Evolutionary conservation across 306 rosid genomes (phyloP), one percentile per base, ranked within the genome.

Genomic region (Cucumis cinereus): DNA sequence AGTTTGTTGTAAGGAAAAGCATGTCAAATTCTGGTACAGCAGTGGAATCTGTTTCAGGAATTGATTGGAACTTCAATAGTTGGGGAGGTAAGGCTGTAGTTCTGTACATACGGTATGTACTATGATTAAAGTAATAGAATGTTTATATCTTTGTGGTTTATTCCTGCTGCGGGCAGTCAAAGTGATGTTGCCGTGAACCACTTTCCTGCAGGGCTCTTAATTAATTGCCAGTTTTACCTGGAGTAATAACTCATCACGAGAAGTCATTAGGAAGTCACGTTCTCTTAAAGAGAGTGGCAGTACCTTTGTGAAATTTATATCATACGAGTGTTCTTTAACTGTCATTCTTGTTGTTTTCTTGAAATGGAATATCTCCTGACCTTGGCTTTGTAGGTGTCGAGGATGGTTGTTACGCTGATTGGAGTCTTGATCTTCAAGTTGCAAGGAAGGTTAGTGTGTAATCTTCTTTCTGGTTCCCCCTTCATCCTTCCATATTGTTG

Each of bases 51-150:
- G 83, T 89, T 60, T 97, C 99, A 0, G 96, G 99, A 78, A 92
- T 92, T 83, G 96, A 92, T 79, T 94, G 99, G 99, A 73, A 16
- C 38, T 94, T 94, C 79, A 94, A 94, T 84, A 83, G 97, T 41
- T 94, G 99, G 99, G 99, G 97, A 81, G 97, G 99, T 92, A 83
- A 76, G 86, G 54, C 60, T 63, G 43, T 10, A 12, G 20, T 53
- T 53, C 8, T 10, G 40, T 26, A 70, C 24, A 47, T 47, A n/a
- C 47, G 6, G 26, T 47, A 3, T 70, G 56, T 16, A 24, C 16
- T 45, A 45, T 30, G 75, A 24, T 70, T 17, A 70, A 47, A 45
- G 58, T 70, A 7, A 14, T 69, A 24, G 56, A 8, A 23, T 69
- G 11, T 33, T 43, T 12, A 43, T 23, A 69, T 23, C 50, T 45